Evolutionary conservation across 441 rosid species (phyloP), one percentile per base, ranked within the genome.

Genomic region (Rhodomyrtus psidioides): DNA sequence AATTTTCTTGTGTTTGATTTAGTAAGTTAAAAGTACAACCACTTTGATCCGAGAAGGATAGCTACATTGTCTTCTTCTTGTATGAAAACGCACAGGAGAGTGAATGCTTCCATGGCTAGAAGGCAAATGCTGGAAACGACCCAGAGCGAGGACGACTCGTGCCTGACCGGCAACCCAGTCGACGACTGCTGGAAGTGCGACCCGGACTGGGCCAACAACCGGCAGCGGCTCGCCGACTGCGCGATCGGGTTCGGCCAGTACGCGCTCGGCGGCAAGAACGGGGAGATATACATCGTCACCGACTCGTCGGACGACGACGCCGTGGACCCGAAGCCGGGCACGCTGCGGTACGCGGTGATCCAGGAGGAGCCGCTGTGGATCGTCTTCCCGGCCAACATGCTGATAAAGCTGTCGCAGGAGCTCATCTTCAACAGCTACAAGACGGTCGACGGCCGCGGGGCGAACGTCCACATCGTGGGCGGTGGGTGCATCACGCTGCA

Each of bases 171-270:
- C 9, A 96, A 96, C 88, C 98, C 99, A 46, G 94, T 96, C 10
- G 99, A 96, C 83, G 99, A 96, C 88, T 96, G 99, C 90, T 96
- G 98, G 99, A 95, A 95, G 89, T 96, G 97, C 53, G 96, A 95
- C 95, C 99, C 99, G 13, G 92, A 94, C 87, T 96, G 99, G 98
- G 89, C 98, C 84, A 92, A 91, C 92, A 91, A 95, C 91, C 95
- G 98, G 74, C 98, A 95, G 88, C 86, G 91, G 13, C 92, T 97
- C 34, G 99, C 98, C 17, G 98, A 97, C 82, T 97, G 99, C 59
- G 96, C 90, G 3, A 95, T 97, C n/a, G 99, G 99, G 85, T 97
- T 97, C 87, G 99, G 99, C n/a, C 97, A 95, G 87, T 92, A 95
- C 51, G 99, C 99, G 1, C 86, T 92, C 65, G 99, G 99, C 21